Conservation (phyloP, 139 green algal species). For the Chlamydomonas eustigma region DNA sequence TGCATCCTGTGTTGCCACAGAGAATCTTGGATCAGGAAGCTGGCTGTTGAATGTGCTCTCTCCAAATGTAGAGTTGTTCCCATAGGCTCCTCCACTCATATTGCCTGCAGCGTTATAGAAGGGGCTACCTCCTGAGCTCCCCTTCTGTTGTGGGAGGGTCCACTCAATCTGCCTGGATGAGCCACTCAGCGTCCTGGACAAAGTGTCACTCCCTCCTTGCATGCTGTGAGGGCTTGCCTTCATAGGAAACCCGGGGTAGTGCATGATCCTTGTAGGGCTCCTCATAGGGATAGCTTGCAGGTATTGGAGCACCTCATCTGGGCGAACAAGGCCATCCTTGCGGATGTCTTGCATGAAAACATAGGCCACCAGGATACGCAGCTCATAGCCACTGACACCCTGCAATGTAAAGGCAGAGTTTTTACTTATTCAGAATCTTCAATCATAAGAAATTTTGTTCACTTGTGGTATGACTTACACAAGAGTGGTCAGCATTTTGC, state of each 20-base stretch:
- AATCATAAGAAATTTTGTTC: too few relatives aligned
- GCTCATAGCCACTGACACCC: constrained; percentile 27
- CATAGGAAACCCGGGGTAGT: constrained; percentile 25
- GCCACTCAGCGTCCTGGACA: too few relatives aligned
- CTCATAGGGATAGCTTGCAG: constrained; percentile 22
- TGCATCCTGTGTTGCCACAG: not conserved
- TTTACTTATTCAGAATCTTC: too few relatives aligned
- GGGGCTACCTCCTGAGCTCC: too few relatives aligned
- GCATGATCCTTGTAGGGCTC: constrained; percentile 7
- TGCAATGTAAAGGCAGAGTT: too few relatives aligned
- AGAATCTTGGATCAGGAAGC: not conserved
- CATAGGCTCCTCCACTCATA: not conserved
- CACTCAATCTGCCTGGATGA: not conserved
- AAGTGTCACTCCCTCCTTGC: too few relatives aligned
- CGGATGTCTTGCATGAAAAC: constrained; percentile 29
- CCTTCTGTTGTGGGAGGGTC: not conserved
- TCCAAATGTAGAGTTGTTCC: not conserved
- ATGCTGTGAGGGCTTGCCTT: not conserved
- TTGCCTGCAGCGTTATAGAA: not conserved
- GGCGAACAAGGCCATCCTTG: constrained; percentile 33
- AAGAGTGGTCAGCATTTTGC: too few relatives aligned
- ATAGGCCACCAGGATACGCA: constrained; percentile 37
- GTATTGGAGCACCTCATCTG: constrained; percentile 37
- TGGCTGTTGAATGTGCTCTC: not conserved
- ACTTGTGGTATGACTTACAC: too few relatives aligned